Conservation (phyloP, 495 filamentous ascomycete species). For the Lophiostoma macrostomum region DNA sequence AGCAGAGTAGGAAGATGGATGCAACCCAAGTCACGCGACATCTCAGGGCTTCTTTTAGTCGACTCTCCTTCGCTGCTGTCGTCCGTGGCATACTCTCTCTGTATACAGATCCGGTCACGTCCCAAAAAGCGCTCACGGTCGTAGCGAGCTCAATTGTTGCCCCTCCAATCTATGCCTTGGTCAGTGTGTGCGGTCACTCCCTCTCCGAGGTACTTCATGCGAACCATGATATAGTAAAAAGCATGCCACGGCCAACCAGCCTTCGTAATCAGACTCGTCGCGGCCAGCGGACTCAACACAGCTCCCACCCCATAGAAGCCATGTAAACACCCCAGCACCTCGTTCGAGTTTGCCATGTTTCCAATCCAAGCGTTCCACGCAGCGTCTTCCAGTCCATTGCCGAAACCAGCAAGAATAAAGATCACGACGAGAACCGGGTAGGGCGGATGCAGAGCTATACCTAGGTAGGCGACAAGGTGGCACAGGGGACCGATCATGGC, state of each 20-base stretch:
- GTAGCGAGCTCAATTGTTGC: slow-evolving; percentile 60
- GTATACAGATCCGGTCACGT: slow-evolving; percentile 59
- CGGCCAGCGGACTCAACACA: slow-evolving; percentile 54
- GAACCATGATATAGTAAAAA: slow-evolving; percentile 63
- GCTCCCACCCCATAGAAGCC: slow-evolving; percentile 58
- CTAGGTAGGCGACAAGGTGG: slow-evolving; percentile 61
- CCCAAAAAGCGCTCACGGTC: slow-evolving; percentile 63
- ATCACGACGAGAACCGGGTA: slow-evolving; percentile 58
- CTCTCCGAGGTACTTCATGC: slow-evolving; percentile 10
- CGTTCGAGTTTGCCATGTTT: slow-evolving; percentile 60
- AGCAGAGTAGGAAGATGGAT: slow-evolving; percentile 71
- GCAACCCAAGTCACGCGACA: slow-evolving; percentile 70
- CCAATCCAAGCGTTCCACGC: slow-evolving; percentile 67
- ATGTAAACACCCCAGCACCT: slow-evolving; percentile 58
- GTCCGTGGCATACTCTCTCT: slow-evolving; percentile 47
- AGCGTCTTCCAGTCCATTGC: slow-evolving; percentile 62
- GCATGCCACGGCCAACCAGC: slow-evolving; percentile 51
- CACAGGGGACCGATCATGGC: slow-evolving; percentile 64
- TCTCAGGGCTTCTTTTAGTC: slow-evolving; percentile 56
- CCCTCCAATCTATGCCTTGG: slow-evolving; percentile 52
- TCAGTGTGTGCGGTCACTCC: background rate
- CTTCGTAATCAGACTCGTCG: slow-evolving; percentile 55
- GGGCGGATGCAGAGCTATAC: slow-evolving; percentile 58
- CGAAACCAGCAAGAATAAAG: slow-evolving; percentile 58
- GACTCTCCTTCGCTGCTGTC: slow-evolving; percentile 47